These are phyloP conservation scores for Clitopilus hobsonii DNA, from an alignment of 768 basidiomycete species.

Conservation along the genomic window DNA sequence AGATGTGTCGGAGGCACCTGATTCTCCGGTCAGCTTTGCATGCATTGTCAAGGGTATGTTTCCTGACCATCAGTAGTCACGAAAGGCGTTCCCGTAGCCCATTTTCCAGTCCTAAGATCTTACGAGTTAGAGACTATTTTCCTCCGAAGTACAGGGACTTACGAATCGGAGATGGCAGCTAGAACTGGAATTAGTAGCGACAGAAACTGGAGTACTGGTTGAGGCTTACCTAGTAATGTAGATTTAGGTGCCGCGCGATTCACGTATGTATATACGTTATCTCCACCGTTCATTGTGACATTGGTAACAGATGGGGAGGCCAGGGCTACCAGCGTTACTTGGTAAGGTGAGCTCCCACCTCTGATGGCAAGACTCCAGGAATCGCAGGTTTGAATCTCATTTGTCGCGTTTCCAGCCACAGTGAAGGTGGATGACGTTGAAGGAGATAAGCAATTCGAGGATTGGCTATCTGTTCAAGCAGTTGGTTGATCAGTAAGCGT, in stretches of 20 bases:
- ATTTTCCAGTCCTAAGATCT: conserved; percentile 31
- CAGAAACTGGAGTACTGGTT: background rate
- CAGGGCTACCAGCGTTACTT: conserved; percentile 27
- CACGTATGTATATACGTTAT: conserved; percentile 31
- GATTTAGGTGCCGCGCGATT: conserved; percentile 28
- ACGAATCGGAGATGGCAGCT: conserved; percentile 39
- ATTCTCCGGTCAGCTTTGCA: background rate
- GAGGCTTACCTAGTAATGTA: conserved; percentile 30
- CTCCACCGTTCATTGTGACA: conserved; percentile 25
- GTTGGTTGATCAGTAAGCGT: background rate
- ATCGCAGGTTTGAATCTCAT: conserved; percentile 30
- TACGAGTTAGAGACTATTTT: too few relatives aligned
- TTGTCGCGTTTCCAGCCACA: conserved; percentile 29
- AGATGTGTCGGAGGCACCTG: conserved; percentile 23
- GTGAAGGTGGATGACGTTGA: conserved; percentile 21
- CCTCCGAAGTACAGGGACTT: too few relatives aligned
- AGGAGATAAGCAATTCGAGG: conserved; percentile 24
- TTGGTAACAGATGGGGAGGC: conserved; percentile 30
- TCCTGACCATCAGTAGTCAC: conserved; percentile 17
- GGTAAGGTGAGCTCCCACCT: conserved; percentile 37
- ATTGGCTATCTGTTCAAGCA: conserved; percentile 20
- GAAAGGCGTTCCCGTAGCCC: conserved; percentile 26
- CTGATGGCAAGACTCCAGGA: conserved; percentile 35
- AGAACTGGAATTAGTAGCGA: conserved; percentile 3
- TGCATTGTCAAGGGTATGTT: background rate